phyloP scores from a whole-genome alignment of 2,329 filamentous ascomycete genomes.

The Trichoderma sp. region DNA sequence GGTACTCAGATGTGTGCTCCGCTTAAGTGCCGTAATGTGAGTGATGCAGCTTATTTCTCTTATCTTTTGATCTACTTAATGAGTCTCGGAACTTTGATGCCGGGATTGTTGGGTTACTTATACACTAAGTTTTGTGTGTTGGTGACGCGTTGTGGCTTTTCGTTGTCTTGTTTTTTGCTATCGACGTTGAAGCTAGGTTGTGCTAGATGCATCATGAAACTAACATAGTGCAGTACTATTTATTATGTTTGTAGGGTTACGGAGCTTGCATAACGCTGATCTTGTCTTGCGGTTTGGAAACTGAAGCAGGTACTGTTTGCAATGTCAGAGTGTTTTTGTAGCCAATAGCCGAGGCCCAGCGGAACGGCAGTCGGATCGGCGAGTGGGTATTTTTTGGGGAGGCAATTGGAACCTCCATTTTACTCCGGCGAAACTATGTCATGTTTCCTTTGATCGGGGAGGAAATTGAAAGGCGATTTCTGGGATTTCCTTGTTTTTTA shows the following conservation, averaged over 20 bases:
- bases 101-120: background rate
- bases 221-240: background rate
- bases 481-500: background rate
- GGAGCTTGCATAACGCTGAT: background rate
- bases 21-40: background rate
- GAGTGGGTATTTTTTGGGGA: background rate
- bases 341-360: background rate
- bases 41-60: background rate
- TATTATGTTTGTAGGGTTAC: too few species aligned
- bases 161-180: background rate
- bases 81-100: background rate
- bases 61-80: background rate
- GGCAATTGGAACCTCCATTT: background rate
- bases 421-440: background rate
- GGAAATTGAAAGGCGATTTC: background rate
- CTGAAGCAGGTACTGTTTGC: too few species aligned
- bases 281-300: background rate
- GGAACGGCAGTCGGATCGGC: background rate
- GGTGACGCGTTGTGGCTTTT: background rate
- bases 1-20: conserved; percentile 13
- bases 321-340: too few species aligned
- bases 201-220: background rate
- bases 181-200: background rate
- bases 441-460: background rate
- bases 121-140: background rate